These are phyloP conservation scores for Aspergillus pseudoviridinutans DNA, from an alignment of 2,329 filamentous ascomycete genomes.

Conservation along the genomic window DNA sequence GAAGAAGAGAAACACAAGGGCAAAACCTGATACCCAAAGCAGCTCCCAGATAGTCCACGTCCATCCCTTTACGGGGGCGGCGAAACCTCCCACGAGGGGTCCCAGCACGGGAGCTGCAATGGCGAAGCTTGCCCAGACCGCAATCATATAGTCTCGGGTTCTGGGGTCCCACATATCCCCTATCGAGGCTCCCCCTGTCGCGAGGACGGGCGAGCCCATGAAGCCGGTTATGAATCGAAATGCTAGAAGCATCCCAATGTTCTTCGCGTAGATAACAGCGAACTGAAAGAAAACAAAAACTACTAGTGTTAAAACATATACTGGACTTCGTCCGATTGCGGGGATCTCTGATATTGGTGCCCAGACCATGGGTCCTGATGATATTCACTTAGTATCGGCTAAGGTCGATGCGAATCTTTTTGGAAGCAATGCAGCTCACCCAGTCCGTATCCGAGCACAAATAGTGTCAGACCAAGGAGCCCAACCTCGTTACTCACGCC, in stretches of 20 bases:
- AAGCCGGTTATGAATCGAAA: conserved; percentile 53
- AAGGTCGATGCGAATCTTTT: not conserved
- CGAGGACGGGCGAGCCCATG: conserved; percentile 45
- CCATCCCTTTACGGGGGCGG: conserved; percentile 55
- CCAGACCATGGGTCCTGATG: conserved; percentile 43
- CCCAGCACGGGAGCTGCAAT: conserved; percentile 53
- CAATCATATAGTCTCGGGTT: conserved; percentile 53
- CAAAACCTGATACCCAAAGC: conserved; percentile 55
- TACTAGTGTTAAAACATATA: conserved; percentile 47
- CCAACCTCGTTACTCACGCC: conserved; percentile 44
- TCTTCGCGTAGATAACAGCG: conserved; percentile 45
- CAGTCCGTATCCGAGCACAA: conserved; percentile 46
- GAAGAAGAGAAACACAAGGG: conserved; percentile 47
- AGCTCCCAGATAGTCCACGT: conserved; percentile 61
- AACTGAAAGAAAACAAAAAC: conserved; percentile 50
- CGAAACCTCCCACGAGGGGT: conserved; percentile 59
- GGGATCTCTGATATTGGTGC: conserved; percentile 49
- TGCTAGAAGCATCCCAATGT: conserved; percentile 51
- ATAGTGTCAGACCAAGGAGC: conserved; percentile 48
- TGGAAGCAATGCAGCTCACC: conserved; percentile 3
- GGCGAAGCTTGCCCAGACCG: conserved; percentile 51
- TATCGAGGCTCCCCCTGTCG: conserved; percentile 44
- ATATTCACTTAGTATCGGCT: not conserved
- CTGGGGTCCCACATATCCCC: conserved; percentile 40
- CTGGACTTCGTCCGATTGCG: conserved; percentile 45